phyloP scores from a whole-genome alignment of 2,329 filamentous ascomycete species.

The Colletotrichum nymphaeae region DNA sequence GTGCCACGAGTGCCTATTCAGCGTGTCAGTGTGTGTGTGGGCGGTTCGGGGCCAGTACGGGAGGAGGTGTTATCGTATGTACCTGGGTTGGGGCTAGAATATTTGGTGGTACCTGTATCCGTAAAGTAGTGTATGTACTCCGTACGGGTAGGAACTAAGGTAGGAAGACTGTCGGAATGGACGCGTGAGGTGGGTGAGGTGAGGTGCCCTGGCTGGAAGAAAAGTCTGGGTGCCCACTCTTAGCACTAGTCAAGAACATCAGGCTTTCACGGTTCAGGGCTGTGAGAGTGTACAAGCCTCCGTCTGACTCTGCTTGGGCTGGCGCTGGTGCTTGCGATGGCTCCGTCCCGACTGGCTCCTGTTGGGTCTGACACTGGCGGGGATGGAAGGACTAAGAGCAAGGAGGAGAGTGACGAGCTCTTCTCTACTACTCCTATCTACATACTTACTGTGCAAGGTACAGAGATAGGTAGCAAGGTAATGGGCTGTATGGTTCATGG shows the following conservation, averaged over 20 bases:
- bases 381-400: not conserved
- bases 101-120: no score
- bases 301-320: not conserved
- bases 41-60: not conserved
- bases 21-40: not conserved
- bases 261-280: not conserved
- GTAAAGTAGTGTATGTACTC: no score
- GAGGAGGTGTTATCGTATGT: not conserved
- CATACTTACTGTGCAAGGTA: no score
- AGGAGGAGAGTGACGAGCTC: not conserved
- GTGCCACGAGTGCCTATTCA: not conserved
- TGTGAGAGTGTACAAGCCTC: not conserved
- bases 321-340: not conserved
- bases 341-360: not conserved
- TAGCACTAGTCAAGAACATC: not conserved
- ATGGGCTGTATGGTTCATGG: not conserved
- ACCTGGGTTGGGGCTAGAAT: no score
- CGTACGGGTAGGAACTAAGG: not conserved
- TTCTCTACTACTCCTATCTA: not conserved
- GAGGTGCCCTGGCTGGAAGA: not conserved
- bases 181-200: not conserved
- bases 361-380: not conserved
- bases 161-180: not conserved
- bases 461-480: not conserved
- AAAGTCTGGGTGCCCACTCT: not conserved